phyloP scores from a whole-genome alignment of 441 rosid species.

The Dalechampia spathulata region DNA sequence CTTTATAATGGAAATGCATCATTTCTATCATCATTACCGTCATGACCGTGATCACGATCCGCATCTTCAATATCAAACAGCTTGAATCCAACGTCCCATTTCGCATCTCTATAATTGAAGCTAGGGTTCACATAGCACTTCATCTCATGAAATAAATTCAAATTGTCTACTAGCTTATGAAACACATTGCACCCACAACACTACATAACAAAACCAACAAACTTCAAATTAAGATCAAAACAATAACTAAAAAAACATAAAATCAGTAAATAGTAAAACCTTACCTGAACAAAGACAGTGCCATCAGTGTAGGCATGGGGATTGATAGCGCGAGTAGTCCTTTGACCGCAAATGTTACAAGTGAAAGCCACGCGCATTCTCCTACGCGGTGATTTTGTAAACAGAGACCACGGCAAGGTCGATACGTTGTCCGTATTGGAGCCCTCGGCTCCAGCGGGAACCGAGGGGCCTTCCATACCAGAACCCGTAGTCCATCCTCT shows the following conservation, averaged over 20 bases:
- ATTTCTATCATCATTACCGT: slow-evolving; percentile 12
- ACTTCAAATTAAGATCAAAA: not conserved
- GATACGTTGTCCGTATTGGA: slow-evolving; percentile 50
- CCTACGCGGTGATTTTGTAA: slow-evolving; percentile 89
- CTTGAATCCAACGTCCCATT: slow-evolving; percentile 61
- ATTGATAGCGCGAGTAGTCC: slow-evolving; percentile 84
- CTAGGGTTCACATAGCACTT: slow-evolving; percentile 70
- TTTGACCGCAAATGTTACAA: slow-evolving; percentile 80
- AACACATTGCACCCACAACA: slow-evolving; percentile 93
- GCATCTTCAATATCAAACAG: slow-evolving; percentile 40
- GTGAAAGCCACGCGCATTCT: slow-evolving; percentile 95
- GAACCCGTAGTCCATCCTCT: slow-evolving; percentile 94
- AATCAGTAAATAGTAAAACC: not conserved
- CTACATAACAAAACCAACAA: slow-evolving; percentile 26
- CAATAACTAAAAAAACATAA: not conserved
- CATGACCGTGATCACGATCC: slow-evolving; percentile 3
- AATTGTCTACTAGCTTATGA: slow-evolving; percentile 90
- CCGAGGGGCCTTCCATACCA: slow-evolving; percentile 91
- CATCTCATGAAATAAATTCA: slow-evolving; percentile 90
- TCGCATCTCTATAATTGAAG: slow-evolving; percentile 47
- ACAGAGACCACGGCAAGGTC: slow-evolving; percentile 89
- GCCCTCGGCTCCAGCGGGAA: slow-evolving; percentile 44
- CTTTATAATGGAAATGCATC: slow-evolving; percentile 27
- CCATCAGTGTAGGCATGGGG: slow-evolving; percentile 88
- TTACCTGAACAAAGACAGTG: slow-evolving; percentile 84